Evolutionary conservation across 371 early-diverging fungal species (phyloP).

Genomic region (Quaeritorhiza haematococci): DNA sequence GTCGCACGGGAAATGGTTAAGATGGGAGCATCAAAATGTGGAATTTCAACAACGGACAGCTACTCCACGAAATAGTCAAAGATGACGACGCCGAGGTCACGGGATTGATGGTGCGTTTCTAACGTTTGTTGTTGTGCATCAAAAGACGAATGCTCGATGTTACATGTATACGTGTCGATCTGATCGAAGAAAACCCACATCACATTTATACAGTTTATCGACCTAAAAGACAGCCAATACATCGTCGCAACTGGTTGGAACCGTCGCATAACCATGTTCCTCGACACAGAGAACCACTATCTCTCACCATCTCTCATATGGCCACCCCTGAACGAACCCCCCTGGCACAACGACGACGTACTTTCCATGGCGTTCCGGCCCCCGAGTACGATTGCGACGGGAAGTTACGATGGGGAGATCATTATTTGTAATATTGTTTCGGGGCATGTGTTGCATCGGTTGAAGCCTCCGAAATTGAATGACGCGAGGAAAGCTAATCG

Average conservation of each 20-base stretch:
- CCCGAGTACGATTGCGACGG: conserved; percentile 36
- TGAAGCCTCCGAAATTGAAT: conserved; percentile 17
- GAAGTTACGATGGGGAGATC: conserved; percentile 42
- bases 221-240: conserved; percentile 27
- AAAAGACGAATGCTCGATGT: too few relatives aligned
- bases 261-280: conserved; percentile 32
- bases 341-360: conserved; percentile 41
- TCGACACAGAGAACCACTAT: too few relatives aligned
- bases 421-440: conserved; percentile 30
- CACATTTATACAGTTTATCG: conserved; percentile 38
- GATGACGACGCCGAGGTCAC: conserved; percentile 41
- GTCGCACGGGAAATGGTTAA: too few relatives aligned
- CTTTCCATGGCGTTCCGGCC: conserved; percentile 34
- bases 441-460: conserved; percentile 31
- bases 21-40: conserved; percentile 45
- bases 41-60: conserved; percentile 50
- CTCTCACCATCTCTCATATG: conserved; percentile 24
- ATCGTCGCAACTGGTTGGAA: conserved; percentile 44
- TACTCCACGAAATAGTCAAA: conserved; percentile 40
- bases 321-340: conserved; percentile 10
- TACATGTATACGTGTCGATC: too few relatives aligned
- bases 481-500: conserved; percentile 15
- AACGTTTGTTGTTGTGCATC: too few relatives aligned
- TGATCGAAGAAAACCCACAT: too few relatives aligned
- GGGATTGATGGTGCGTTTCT: conserved; percentile 27